Conservation (phyloP, 148 eudicot genomes). For the Tetragonia tetragonoides region DNA sequence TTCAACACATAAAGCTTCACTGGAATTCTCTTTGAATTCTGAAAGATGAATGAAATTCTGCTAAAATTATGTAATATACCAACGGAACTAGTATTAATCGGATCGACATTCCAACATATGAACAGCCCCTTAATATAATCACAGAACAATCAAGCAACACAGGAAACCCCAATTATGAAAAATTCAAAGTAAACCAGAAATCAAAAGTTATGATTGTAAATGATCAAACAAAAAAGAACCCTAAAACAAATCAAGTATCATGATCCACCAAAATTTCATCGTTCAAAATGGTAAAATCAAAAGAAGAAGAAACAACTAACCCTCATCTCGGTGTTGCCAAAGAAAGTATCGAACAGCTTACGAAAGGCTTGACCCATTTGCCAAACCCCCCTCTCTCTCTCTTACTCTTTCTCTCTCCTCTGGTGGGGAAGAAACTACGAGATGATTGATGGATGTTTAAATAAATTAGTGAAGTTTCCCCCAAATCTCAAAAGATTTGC, state of each 20-base stretch:
- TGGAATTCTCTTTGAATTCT: too few relatives aligned
- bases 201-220: neutral
- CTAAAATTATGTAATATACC: neutral
- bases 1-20: too few relatives aligned
- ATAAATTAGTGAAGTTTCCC: neutral
- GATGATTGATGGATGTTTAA: neutral
- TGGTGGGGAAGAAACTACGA: neutral
- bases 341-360: slow-evolving; percentile 94
- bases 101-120: too few relatives aligned
- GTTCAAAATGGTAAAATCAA: neutral
- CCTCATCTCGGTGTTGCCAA: slow-evolving; percentile 97
- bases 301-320: slow-evolving; percentile 28
- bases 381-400: slow-evolving; percentile 14
- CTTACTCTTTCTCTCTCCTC: neutral
- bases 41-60: neutral
- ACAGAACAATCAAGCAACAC: neutral
- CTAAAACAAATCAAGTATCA: neutral
- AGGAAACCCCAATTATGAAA: neutral
- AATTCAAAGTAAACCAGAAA: neutral
- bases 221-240: slow-evolving; percentile 7
- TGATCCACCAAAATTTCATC: neutral
- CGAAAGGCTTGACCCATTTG: slow-evolving; percentile 97
- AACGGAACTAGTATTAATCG: too few relatives aligned
- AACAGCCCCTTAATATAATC: neutral
- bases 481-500: neutral